Percentiles rank a stretch among this genome's conserved stretches.
Evolutionary conservation across 1,139 yeast species (phyloP).

Genomic region (Suhomyces terraborum): DNA sequence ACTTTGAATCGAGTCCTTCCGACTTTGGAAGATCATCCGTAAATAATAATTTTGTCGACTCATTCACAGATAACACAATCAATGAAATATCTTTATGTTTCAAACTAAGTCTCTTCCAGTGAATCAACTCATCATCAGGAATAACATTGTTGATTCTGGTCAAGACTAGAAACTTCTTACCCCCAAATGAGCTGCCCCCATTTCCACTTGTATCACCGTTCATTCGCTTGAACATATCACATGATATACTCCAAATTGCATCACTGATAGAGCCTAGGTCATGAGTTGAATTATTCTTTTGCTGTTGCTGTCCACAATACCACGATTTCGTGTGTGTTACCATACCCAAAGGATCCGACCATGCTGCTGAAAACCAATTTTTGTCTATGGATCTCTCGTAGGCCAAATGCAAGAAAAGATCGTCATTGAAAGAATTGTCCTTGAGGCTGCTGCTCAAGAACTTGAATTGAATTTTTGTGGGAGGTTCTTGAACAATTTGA

Average conservation of each 20-base stretch:
- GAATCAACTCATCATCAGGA: slow-evolving; percentile 77
- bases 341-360: slow-evolving; percentile 84
- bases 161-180: slow-evolving; percentile 63
- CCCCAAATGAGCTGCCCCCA: slow-evolving; percentile 30
- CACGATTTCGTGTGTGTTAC: slow-evolving; percentile 67
- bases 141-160: slow-evolving; percentile 71
- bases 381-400: slow-evolving; percentile 81
- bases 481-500: slow-evolving; percentile 49
- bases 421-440: slow-evolving; percentile 50
- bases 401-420: slow-evolving; percentile 79
- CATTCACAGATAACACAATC: slow-evolving; percentile 73
- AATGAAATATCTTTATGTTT: slow-evolving; percentile 64
- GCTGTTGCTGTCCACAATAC: slow-evolving; percentile 42
- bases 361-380: slow-evolving; percentile 83
- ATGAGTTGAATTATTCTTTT: slow-evolving; percentile 21
- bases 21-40: slow-evolving; percentile 20
- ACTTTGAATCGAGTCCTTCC: slow-evolving; percentile 1
- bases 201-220: slow-evolving; percentile 37
- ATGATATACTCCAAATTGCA: slow-evolving; percentile 44
- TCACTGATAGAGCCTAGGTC: slow-evolving; percentile 40
- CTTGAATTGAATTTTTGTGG: slow-evolving; percentile 54
- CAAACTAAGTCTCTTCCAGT: slow-evolving; percentile 69
- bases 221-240: slow-evolving; percentile 38
- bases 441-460: slow-evolving; percentile 31
- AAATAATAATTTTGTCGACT: slow-evolving; percentile 59